These are phyloP conservation scores for Phylloporus sp. DNA, from an alignment of 768 basidiomycete species.

Conservation along the genomic window DNA sequence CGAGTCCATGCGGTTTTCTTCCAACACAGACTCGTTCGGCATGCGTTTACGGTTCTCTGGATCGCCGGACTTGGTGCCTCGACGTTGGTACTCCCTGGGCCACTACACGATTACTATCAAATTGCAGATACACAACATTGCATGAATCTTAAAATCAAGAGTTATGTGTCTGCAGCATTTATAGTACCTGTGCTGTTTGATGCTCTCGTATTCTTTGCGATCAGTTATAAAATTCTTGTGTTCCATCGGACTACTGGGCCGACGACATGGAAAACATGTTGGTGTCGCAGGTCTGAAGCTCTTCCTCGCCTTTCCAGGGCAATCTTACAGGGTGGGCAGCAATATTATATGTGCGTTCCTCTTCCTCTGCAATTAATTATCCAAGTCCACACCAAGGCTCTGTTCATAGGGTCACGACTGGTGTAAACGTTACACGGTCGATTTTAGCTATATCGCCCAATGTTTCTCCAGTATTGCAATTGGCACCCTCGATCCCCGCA, in stretches of 20 bases:
- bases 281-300: slow-evolving; percentile 13
- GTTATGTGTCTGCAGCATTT: slow-evolving; percentile 25
- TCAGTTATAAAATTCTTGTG: slow-evolving; percentile 28
- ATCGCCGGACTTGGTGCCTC: slow-evolving; percentile 25
- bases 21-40: slow-evolving; percentile 14
- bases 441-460: slow-evolving; percentile 17
- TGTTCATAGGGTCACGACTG: slow-evolving; percentile 30
- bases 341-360: slow-evolving; percentile 35
- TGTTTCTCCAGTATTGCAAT: slow-evolving; percentile 21
- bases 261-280: slow-evolving; percentile 16
- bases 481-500: slow-evolving; percentile 25
- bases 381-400: background rate
- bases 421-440: slow-evolving; percentile 29
- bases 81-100: slow-evolving; percentile 24
- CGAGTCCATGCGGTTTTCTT: slow-evolving; percentile 36
- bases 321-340: slow-evolving; percentile 36
- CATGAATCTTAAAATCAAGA: slow-evolving; percentile 18
- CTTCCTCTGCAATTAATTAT: background rate
- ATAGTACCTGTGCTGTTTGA: slow-evolving; percentile 32
- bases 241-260: slow-evolving; percentile 12
- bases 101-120: slow-evolving; percentile 19
- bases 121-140: slow-evolving; percentile 35
- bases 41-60: slow-evolving; percentile 33
- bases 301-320: slow-evolving; percentile 33
- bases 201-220: slow-evolving; percentile 32